Percentiles rank a stretch among this genome's conserved stretches.
phyloP scores from a whole-genome alignment of 108 stramenopile species.

The Ochromonas danica region DNA sequence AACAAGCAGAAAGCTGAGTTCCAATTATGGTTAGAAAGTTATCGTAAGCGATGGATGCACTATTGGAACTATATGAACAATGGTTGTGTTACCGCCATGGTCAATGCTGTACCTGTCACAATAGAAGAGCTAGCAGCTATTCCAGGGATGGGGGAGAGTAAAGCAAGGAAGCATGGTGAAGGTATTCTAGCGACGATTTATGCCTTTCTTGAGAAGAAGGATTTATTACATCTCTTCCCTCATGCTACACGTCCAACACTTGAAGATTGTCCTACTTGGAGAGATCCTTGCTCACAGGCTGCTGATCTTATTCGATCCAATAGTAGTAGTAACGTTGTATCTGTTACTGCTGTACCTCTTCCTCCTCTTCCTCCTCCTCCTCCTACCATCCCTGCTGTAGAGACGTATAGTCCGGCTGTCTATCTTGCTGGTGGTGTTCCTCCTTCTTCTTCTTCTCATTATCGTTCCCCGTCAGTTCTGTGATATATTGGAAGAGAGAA shows the following conservation, averaged over 20 bases:
- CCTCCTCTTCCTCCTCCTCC: no score
- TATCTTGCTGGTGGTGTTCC: no score
- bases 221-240: conserved; percentile 17
- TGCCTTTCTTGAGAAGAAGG: conserved; percentile 5
- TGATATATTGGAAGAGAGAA: no score
- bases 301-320: no score
- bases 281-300: not conserved
- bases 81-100: not conserved
- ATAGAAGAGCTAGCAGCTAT: conserved; percentile 6
- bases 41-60: not conserved
- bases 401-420: no score
- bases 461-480: no score
- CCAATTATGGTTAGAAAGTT: not conserved
- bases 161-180: not conserved
- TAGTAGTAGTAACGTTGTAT: no score
- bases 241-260: not conserved
- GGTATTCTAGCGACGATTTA: conserved; percentile 18
- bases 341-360: no score
- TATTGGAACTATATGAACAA: conserved; percentile 23
- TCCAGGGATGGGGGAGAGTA: not conserved
- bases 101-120: not conserved
- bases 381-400: no score
- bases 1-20: not conserved
- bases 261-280: not conserved
- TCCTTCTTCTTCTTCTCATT: no score